A percentile compares a stretch with the other conserved stretches of the same genome.
These are phyloP conservation scores for Pichia nanzhaoensis DNA, from an alignment of 805 yeast genomes.

Conservation along the genomic window DNA sequence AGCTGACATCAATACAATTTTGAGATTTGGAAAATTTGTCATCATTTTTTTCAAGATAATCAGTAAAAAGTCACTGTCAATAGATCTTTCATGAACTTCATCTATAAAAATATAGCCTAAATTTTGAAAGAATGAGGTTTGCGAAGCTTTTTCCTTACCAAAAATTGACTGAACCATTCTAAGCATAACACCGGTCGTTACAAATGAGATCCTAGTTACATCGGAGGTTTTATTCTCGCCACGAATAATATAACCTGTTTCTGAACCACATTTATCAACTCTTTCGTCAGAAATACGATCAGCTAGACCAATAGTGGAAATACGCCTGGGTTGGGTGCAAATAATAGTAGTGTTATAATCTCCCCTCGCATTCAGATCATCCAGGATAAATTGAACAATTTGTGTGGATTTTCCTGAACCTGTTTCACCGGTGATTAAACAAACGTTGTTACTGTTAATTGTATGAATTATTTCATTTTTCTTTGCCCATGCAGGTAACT, in stretches of 20 bases:
- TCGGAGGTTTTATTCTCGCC: slow-evolving; percentile 70
- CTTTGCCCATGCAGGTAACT: slow-evolving; percentile 82
- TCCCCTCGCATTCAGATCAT: slow-evolving; percentile 44
- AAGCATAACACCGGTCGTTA: slow-evolving; percentile 87
- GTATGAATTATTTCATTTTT: slow-evolving; percentile 47
- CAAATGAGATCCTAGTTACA: slow-evolving; percentile 72
- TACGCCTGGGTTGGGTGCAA: slow-evolving; percentile 95
- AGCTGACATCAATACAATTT: slow-evolving; percentile 85
- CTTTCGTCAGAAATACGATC: slow-evolving; percentile 89
- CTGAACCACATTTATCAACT: slow-evolving; percentile 54
- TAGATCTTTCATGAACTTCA: slow-evolving; percentile 95
- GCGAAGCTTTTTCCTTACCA: slow-evolving; percentile 20
- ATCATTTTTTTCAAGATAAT: slow-evolving; percentile 65
- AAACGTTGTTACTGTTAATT: slow-evolving; percentile 54
- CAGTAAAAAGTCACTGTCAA: slow-evolving; percentile 80
- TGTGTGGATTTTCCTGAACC: slow-evolving; percentile 98
- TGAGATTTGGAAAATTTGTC: slow-evolving; percentile 45
- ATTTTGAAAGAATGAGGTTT: slow-evolving; percentile 39
- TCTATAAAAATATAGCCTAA: slow-evolving; percentile 75
- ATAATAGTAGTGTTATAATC: slow-evolving; percentile 55
- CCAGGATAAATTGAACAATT: slow-evolving; percentile 82
- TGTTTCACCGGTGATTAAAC: slow-evolving; percentile 89
- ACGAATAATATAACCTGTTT: slow-evolving; percentile 83
- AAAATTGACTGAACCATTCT: slow-evolving; percentile 66
- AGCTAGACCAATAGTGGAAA: slow-evolving; percentile 90